Evolutionary conservation across 176 grass and related monocot species (phyloP).

Genomic region (Paspalum vaginatum): DNA sequence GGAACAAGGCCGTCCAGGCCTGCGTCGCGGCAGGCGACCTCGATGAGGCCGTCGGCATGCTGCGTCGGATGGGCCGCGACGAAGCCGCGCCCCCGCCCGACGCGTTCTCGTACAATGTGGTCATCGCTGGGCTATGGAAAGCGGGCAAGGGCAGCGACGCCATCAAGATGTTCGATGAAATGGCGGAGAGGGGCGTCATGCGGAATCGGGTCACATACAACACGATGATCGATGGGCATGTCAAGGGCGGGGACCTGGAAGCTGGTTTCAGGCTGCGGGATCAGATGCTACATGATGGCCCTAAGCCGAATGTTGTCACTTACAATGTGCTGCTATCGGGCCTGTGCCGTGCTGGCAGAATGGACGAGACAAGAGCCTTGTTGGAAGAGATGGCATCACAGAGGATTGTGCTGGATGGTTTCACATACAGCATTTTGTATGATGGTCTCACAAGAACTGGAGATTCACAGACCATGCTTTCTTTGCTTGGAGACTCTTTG

Average conservation of each 20-base stretch:
- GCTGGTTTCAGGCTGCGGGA: constrained; percentile 46
- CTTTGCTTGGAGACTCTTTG: constrained; percentile 55
- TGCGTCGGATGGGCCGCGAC: constrained; percentile 43
- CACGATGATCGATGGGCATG: constrained; percentile 59
- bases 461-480: constrained; percentile 33
- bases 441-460: constrained; percentile 52
- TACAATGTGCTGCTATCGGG: constrained; percentile 61
- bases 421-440: constrained; percentile 62
- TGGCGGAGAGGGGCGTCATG: constrained; percentile 28
- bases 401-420: constrained; percentile 47
- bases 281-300: constrained; percentile 37
- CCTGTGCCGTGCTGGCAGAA: constrained; percentile 47
- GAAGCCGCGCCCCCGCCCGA: constrained; percentile 28
- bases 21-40: constrained; percentile 42
- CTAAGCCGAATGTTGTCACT: constrained; percentile 52
- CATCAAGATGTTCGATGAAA: constrained; percentile 59
- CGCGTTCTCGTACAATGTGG: constrained; percentile 59
- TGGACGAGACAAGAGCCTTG: constrained; percentile 35
- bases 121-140: constrained; percentile 49
- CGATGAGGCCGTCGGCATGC: constrained; percentile 41
- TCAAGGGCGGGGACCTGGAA: constrained; percentile 48
- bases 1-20: constrained; percentile 58
- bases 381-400: constrained; percentile 56
- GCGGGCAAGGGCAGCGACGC: constrained; percentile 34
- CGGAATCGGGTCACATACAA: constrained; percentile 53